A percentile compares a stretch with the other conserved stretches of the same genome.
Conservation (phyloP, 148 eudicot genomes). For the Rhododendron henanense region DNA sequence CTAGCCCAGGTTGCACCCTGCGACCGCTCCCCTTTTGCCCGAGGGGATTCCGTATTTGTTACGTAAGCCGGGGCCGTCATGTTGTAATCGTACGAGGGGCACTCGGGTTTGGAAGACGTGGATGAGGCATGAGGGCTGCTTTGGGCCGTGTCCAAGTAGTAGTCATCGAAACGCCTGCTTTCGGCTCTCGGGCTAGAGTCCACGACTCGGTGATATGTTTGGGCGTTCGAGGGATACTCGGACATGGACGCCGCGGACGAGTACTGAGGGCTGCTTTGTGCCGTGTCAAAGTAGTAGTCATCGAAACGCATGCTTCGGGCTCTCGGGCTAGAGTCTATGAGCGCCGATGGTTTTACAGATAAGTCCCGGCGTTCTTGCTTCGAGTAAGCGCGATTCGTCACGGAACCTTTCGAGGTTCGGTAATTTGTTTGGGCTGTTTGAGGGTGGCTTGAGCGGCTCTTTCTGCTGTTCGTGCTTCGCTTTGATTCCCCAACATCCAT, state of each 20-base stretch:
- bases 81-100: constrained; percentile 37
- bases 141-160: background rate
- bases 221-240: constrained; percentile 6
- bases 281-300: constrained; percentile 19
- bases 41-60: constrained; percentile 77
- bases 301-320: background rate
- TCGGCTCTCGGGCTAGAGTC: background rate
- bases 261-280: constrained; percentile 73
- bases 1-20: constrained; percentile 87
- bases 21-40: constrained; percentile 68
- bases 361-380: constrained; percentile 40
- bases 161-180: background rate
- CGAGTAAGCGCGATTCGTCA: constrained; percentile 16
- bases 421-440: constrained; percentile 30
- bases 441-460: constrained; percentile 39
- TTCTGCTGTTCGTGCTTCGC: constrained; percentile 28
- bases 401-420: constrained; percentile 32
- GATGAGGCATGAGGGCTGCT: background rate
- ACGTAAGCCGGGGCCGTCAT: constrained; percentile 65
- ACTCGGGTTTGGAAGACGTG: constrained; percentile 22
- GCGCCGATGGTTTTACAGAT: constrained; percentile 64
- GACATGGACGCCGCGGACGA: constrained; percentile 41
- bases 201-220: background rate
- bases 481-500: constrained; percentile 66
- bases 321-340: constrained; percentile 42